phyloP scores from a whole-genome alignment of 2,329 filamentous ascomycete species.

The Neocatenulostroma microsporum region DNA sequence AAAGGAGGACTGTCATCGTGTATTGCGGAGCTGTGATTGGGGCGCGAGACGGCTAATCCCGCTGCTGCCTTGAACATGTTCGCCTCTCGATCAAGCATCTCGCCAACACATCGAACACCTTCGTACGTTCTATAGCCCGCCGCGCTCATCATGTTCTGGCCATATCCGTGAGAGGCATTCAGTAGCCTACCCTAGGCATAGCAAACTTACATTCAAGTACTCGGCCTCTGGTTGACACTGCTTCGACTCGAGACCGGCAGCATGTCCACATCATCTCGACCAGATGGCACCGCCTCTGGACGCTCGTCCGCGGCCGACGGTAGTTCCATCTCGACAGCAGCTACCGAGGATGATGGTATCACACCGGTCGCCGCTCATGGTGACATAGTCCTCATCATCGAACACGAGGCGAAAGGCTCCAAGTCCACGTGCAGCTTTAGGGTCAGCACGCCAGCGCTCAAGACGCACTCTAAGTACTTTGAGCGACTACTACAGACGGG shows the following conservation, averaged over 20 bases:
- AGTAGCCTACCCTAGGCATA: no score
- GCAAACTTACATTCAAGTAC: no score
- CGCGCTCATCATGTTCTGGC: constrained; percentile 40
- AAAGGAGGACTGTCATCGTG: no score
- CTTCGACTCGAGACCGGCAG: neutral
- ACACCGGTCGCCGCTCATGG: constrained; percentile 51
- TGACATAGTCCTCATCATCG: constrained; percentile 59
- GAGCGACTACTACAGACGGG: constrained; percentile 56
- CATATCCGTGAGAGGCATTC: constrained; percentile 39
- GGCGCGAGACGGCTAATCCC: no score
- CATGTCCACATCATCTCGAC: no score
- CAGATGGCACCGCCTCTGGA: no score
- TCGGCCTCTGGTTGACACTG: neutral
- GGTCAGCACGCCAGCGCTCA: constrained; percentile 51
- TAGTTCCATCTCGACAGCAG: neutral
- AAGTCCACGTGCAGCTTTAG: constrained; percentile 50
- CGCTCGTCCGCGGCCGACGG: constrained; percentile 2
- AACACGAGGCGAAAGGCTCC: constrained; percentile 47
- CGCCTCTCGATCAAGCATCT: no score
- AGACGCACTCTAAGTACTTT: constrained; percentile 61
- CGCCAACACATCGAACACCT: neutral
- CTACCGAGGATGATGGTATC: constrained; percentile 18
- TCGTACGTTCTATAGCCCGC: neutral
- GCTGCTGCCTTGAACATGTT: no score
- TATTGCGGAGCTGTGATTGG: no score